Evolutionary conservation across 2,329 filamentous ascomycete genomes (phyloP).

Genomic region (Colletotrichum theobromicola): DNA sequence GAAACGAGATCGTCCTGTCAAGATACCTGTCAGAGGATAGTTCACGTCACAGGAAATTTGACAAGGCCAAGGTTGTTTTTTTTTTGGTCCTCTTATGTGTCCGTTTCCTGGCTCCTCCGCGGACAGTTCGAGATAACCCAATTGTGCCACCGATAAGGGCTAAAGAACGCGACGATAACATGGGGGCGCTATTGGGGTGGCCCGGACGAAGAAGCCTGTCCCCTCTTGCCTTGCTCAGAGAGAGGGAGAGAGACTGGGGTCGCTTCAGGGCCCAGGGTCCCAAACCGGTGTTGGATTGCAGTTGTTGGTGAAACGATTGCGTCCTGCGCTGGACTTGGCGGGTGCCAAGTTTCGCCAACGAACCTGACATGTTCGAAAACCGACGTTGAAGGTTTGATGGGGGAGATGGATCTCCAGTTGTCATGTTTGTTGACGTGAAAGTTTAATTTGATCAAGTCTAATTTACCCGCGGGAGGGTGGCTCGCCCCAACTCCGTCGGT

Average conservation of each 20-base stretch:
- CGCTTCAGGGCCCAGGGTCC: background rate
- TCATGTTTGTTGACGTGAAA: background rate
- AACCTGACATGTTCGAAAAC: background rate
- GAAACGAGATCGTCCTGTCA: conserved; percentile 1
- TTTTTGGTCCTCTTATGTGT: background rate
- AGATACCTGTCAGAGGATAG: background rate
- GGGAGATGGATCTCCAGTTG: background rate
- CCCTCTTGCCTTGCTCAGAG: background rate
- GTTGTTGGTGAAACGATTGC: background rate
- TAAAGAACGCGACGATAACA: background rate
- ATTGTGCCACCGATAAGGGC: background rate
- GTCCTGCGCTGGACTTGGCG: background rate
- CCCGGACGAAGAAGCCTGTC: too few relatives aligned
- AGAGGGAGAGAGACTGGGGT: background rate
- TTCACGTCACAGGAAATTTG: background rate
- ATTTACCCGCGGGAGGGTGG: background rate
- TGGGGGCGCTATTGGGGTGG: background rate
- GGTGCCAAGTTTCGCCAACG: background rate
- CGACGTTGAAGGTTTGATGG: background rate
- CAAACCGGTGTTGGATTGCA: background rate
- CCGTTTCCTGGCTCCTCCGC: background rate
- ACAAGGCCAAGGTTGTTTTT: background rate
- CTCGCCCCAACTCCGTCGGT: background rate
- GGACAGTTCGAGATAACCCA: background rate
- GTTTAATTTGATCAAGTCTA: background rate